These are phyloP conservation scores for Cupressus sempervirens DNA, from an alignment of 75 land plant species.

Conservation along the genomic window DNA sequence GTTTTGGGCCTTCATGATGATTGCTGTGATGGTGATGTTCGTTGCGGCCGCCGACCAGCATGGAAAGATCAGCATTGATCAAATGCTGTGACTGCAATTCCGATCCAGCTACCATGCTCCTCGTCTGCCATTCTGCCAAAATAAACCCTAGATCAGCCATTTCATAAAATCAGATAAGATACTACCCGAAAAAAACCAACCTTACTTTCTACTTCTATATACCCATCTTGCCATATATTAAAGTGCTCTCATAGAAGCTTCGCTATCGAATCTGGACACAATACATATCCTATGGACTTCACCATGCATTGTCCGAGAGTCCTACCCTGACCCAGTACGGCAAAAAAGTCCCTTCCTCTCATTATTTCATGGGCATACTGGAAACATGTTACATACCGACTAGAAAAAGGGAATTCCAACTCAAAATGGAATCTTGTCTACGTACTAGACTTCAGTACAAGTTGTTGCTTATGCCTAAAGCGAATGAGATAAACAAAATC, in stretches of 20 bases:
- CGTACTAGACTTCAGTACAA: neutral
- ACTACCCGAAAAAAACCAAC: no score
- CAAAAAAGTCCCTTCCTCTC: neutral
- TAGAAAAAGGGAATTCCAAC: neutral
- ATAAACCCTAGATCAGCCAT: neutral
- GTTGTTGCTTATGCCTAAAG: neutral
- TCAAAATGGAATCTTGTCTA: neutral
- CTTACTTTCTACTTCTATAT: no score
- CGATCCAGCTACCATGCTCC: neutral
- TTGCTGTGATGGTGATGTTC: neutral
- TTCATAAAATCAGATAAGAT: neutral
- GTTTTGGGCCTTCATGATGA: constrained; percentile 29
- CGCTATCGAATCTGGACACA: no score
- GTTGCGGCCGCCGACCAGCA: neutral
- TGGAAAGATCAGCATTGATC: constrained; percentile 8
- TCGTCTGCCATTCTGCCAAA: neutral
- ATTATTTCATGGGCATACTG: neutral
- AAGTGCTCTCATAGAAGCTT: no score
- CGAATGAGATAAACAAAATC: no score
- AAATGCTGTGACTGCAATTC: constrained; percentile 7
- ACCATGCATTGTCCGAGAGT: no score
- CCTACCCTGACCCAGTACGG: neutral
- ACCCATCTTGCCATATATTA: no score
- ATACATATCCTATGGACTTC: no score
- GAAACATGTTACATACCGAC: neutral